Evolutionary conservation across 495 filamentous ascomycete genomes (phyloP), one percentile per base, ranked within the genome.

Genomic region (Xanthoparmelia taractica): DNA sequence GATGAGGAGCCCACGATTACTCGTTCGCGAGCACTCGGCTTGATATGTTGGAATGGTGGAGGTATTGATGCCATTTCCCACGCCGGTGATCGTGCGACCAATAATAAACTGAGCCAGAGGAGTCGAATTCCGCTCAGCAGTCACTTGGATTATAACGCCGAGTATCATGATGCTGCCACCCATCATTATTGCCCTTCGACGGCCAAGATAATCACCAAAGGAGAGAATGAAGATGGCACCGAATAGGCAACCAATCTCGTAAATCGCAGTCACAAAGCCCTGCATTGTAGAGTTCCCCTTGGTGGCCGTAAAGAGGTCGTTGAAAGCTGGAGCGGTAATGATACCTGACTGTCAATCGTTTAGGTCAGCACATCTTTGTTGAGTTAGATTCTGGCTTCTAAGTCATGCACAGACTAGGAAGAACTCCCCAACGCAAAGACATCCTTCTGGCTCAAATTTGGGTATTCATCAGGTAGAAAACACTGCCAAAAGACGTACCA

Each of bases 61-160:
- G 0, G 88, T 91, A 71, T 91, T 92, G 76, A 91, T 90, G 40
- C 89, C 89, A 66, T 91, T 92, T 8, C 89, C 89, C 41, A 91
- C 69, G 60, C 89, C 89, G 55, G 87, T 92, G 27, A 91, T 79
- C 33, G 86, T 79, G 69, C 89, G 80, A 5, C 89, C 89, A 67
- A 89, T 76, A 64, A 91, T 85, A 74, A 92, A 87, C 69, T 94
- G 90, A 8, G 85, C 84, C 13, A 78, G 72, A 77, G 72, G 72
- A 69, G 73, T 75, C 7, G 73, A 61, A 12, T 58, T 56, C 33
- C 71, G 78, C 59, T 82, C 74, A 11, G 83, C 63, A 13, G 84
- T 79, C 50, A 84, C 74, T 64, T 90, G 87, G 63, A 92, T 87
- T 34, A 87, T 77, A 57, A 88, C 86, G 27, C 89, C 89, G 13